Base-by-base conservation (phyloP, 192 early-diverging fungal species). In the Paraglomus brasilianum region DNA sequence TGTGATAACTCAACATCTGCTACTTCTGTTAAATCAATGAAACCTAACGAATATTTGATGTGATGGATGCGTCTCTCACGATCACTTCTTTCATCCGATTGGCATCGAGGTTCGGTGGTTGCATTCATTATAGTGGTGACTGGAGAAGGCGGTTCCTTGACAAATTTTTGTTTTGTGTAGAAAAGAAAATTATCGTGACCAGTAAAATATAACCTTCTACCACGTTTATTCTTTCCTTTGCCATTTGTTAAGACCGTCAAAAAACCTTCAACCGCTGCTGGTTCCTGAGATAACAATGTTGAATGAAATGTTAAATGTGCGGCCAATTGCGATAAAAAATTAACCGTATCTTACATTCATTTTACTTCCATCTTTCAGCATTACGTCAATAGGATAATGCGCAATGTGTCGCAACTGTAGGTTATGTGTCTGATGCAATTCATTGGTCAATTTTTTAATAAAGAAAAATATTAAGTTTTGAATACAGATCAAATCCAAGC, bases 101-200 rank as follows among this genome's bases (percentile, higher is more conserved):
- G 30, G 30, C 30, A 30, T 30, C 3, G 30, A 2, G 1, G 30
- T 30, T 30, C 30, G 30, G 30, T 3, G 3, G 30, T 30, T 30
- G 30, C 30, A 30, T 30, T 30, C 30, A 30, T 30, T 30, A 30
- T 3, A 30, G n/a, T 1, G 4, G 71, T 56, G 17, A 70, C 52
- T n/a, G 58, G 63, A 70, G 73, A 70, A 8, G 47, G 57, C 8
- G 77, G 77, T n/a, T 70, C 72, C 59, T 72, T 72, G 9, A 74
- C 48, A 36, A 52, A 11, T 11, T 59, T 70, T 9, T 74, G 74
- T 11, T 73, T 44, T 5, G 73, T 66, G 30, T 74, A 79, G n/a
- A 79, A 67, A 13, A 79, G 39, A 52, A 74, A 56, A 42, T 79
- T 56, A 70, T 79, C 74, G 56, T 79, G 77, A n/a, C 74, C 69